phyloP scores from a whole-genome alignment of 2,329 filamentous ascomycete species.

The Incumbomyces lentus region DNA sequence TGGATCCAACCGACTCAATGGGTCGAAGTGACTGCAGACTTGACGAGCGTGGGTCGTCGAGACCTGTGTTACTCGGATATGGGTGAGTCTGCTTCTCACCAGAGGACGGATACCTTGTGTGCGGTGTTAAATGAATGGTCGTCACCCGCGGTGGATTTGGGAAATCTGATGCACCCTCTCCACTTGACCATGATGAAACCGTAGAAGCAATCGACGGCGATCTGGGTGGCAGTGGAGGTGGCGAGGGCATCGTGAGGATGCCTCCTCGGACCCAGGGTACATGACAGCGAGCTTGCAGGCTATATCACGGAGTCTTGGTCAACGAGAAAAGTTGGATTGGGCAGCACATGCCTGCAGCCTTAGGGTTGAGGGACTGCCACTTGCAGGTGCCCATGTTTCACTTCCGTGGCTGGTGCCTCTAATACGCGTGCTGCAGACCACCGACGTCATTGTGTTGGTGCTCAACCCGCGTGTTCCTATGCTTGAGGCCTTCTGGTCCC shows the following conservation, averaged over 20 bases:
- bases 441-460: too few species aligned
- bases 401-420: too few species aligned
- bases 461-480: too few species aligned
- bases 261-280: not conserved
- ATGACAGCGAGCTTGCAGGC: not conserved
- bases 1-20: constrained; percentile 21
- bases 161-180: not conserved
- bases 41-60: constrained; percentile 19
- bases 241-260: constrained; percentile 5
- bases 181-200: constrained; percentile 2
- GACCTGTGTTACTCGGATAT: constrained; percentile 15
- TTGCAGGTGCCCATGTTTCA: too few species aligned
- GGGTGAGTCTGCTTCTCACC: not conserved
- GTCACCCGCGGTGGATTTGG: not conserved
- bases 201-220: constrained; percentile 1
- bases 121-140: constrained; percentile 7
- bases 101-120: not conserved
- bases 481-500: too few species aligned
- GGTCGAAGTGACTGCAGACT: constrained; percentile 25
- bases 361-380: too few species aligned
- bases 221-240: constrained; percentile 7
- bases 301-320: too few species aligned
- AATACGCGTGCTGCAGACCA: too few species aligned
- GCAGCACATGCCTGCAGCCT: too few species aligned
- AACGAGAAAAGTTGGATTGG: too few species aligned